Percentiles rank a stretch among this genome's conserved stretches.
Conservation (phyloP, 768 basidiomycete genomes). For the Tricholoma sp. region DNA sequence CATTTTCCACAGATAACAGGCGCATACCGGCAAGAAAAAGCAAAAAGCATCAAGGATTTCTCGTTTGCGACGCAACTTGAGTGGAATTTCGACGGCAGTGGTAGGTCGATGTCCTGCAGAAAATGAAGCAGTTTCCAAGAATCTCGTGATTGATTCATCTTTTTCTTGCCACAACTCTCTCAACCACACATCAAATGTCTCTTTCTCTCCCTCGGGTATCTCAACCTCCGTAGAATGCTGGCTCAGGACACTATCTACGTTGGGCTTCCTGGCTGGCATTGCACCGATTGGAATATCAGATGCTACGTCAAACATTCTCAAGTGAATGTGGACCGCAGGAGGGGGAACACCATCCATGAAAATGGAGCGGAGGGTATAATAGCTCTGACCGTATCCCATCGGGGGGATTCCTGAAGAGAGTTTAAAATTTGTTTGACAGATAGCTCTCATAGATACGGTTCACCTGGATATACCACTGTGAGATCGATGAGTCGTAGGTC, state of each 20-base stretch:
- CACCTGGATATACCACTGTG: slow-evolving; percentile 89
- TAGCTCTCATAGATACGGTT: slow-evolving; percentile 7
- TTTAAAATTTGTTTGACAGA: slow-evolving; percentile 1
- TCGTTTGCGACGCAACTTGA: slow-evolving; percentile 45
- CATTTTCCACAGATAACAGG: slow-evolving; percentile 44
- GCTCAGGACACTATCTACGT: slow-evolving; percentile 18
- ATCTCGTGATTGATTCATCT: slow-evolving; percentile 70
- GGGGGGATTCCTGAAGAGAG: slow-evolving; percentile 61
- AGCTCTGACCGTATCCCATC: slow-evolving; percentile 78
- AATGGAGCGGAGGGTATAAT: slow-evolving; percentile 86
- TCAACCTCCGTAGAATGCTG: slow-evolving; percentile 37
- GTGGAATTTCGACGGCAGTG: slow-evolving; percentile 46
- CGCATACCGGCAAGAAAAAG: slow-evolving; percentile 58
- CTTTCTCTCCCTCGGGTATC: slow-evolving; percentile 53
- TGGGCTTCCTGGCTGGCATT: slow-evolving; percentile 32
- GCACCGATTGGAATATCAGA: slow-evolving; percentile 67
- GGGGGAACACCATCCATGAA: slow-evolving; percentile 80
- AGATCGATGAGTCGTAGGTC: slow-evolving; percentile 82
- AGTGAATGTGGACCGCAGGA: slow-evolving; percentile 81
- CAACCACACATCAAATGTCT: slow-evolving; percentile 79
- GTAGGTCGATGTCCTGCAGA: slow-evolving; percentile 18
- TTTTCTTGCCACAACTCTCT: slow-evolving; percentile 79
- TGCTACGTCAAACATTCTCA: slow-evolving; percentile 72
- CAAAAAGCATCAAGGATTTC: slow-evolving; percentile 68
- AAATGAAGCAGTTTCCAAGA: slow-evolving; percentile 50